Evolutionary conservation across 2,329 filamentous ascomycete species (phyloP), one percentile per base, ranked within the genome.

Genomic region (Fusarium incarnatum): DNA sequence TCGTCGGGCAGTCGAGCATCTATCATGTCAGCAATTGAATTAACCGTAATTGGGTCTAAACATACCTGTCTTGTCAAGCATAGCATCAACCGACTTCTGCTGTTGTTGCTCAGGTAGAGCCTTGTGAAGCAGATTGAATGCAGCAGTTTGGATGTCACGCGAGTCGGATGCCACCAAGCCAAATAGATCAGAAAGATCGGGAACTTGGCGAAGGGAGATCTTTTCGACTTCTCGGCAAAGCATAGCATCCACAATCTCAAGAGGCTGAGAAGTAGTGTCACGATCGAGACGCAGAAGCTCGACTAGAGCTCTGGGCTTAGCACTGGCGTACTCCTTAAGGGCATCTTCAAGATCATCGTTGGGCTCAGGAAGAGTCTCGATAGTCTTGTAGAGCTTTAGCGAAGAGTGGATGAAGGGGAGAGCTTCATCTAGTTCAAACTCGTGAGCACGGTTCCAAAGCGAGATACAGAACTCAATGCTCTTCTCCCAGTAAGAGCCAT

Each of bases 331-430:
- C 15, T 90, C 86, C 55, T 86, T 86, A 75, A 95, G 86, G 0
- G 89, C 89, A 74, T 98, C 94, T 16, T 89, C 81, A 1, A 98
- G 85, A 77, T 98, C 95, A 68, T 98, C 95, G 68, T 97, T 98
- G 4, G 91, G 86, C 20, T 94, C 91, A 20, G 89, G 84, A 0
- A 95, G 79, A 5, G 82, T 83, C 67, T 89, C 87, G 4, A 98
- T 77, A 1, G 84, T 83, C 18, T 84, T 84, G 64, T 91, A 88
- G 0, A 98, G 83, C 75, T 90, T 91, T 27, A 98, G 83, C 0
- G 93, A 93, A 8, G 91, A 86, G 75, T 94, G 86, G 0, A 94
- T 82, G 27, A 91, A 86, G 1, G 92, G 87, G 2, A 93, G 75
- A 8, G 84, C 82, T 15, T 83, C 78, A 18, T 88, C 83, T 0